Evolutionary conservation across 345 rosid species (phyloP), one percentile per base, ranked within the genome.

Genomic region (Eutrema heterophyllum): DNA sequence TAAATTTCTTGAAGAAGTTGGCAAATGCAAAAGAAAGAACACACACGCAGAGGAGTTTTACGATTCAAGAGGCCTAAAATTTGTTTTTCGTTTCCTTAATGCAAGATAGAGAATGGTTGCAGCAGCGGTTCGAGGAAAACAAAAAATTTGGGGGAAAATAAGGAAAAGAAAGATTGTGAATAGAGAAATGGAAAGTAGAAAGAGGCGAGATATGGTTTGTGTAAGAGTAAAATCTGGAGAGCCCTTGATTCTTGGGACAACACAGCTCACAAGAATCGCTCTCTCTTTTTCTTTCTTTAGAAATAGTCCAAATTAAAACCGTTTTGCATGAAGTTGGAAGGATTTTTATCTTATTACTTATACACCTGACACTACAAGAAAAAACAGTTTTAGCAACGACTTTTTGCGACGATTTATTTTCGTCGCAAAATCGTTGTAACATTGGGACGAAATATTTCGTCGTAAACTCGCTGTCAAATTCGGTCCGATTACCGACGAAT

Each of bases 181-280:
- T 21, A 35, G 40, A 59, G 46, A 68, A n/a, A 61, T 24, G 68
- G 79, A 53, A 68, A 75, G 64, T 21, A 68, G 26, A 48, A 73
- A 18, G 38, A 54, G 11, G 14, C 21, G 66, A 74, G 68, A 75
- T 74, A 74, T 67, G 78, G 68, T 58, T 74, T 67, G 53, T 24
- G 39, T 59, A 43, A 75, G 79, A 75, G 70, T 52, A 13, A 61
- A 62, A 75, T 75, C 64, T 15, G 79, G 79, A 13, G 64, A 53
- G 50, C 79, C 58, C 51, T 69, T 69, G 51, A 68, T 61, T 75
- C 52, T 75, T 52, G 64, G 74, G 70, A 62, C 12, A 41, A 26
- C 24, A 69, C 79, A 75, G 43, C 50, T 76, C 70, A 69, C 21
- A 43, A 26, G 8, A 68, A 61, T 62, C 10, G 54, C 51, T n/a